Base-by-base conservation (phyloP, 495 filamentous ascomycete genomes). In the Daldinia decipiens region DNA sequence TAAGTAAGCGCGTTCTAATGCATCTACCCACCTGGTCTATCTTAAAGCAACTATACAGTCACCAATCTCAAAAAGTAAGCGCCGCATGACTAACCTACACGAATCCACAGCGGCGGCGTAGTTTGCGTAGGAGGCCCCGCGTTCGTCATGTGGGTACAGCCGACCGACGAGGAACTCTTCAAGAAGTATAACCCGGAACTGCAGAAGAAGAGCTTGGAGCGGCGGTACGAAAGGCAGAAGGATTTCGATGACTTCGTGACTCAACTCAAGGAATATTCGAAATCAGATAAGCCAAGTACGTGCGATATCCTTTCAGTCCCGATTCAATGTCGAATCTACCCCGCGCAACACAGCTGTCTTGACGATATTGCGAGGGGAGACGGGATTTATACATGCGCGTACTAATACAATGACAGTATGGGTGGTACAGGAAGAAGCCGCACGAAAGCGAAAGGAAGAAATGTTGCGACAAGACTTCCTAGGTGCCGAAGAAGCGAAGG, bases 121-220 rank as follows among this genome's bases (percentile, higher is more conserved):
- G 81, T 94, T 52, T 88, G 86, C 78, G 82, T 97, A 68, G 95
- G 95, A 40, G 95, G 95, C 26, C 95, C 95, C 32, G 91, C 92
- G 4, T 80, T 98, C 51, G 88, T 94, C n/a, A 83, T 87, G 75
- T 96, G 87, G 70, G 82, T 98, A 39, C 87, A 88, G 56, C 95
- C 96, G 3, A 88, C 92, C 6, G 93, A 97, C 70, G 95, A 97
- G 78, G 94, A 98, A 80, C 84, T 98, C 8, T 92, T 97, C 83
- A 75, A 94, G 85, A 88, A 85, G 79, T 98, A 97, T 83, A 98
- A 94, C 78, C 94, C 95, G 1, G 95, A 98, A 13, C 87, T 98
- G 4, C 92, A 95, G 77, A 92, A 91, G 78, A 87, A 90, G 71
- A 92, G 91, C 59, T 80, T 94, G 1, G 92, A 93, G 74, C 85